These are phyloP conservation scores for Lichina pygmaea DNA, from an alignment of 495 filamentous ascomycete species.

Conservation along the genomic window DNA sequence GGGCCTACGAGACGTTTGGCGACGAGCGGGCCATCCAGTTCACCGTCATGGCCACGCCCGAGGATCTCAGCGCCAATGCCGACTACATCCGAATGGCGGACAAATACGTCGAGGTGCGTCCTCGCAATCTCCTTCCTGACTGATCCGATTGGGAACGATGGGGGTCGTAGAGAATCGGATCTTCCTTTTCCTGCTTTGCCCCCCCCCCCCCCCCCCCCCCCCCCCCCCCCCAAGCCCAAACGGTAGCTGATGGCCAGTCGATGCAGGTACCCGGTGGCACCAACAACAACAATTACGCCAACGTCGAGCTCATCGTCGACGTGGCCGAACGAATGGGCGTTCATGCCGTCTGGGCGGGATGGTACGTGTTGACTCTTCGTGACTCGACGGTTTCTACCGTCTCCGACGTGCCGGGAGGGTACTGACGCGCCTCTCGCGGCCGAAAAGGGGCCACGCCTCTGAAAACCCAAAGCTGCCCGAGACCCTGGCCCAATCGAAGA, in stretches of 20 bases:
- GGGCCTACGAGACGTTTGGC: conserved; percentile 98
- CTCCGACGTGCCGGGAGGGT: neutral
- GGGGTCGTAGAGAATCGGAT: neutral
- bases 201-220: neutral
- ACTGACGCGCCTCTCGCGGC: neutral
- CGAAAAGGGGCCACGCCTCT: conserved; percentile 72
- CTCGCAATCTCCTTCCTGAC: neutral
- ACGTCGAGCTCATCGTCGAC: conserved; percentile 97
- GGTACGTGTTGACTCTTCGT: conserved; percentile 24
- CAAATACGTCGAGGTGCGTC: conserved; percentile 80
- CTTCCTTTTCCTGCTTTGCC: neutral
- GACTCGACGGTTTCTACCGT: neutral
- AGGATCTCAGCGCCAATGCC: conserved; percentile 90
- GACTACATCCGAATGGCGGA: conserved; percentile 99
- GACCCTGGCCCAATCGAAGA: conserved; percentile 85
- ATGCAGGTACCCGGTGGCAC: conserved; percentile 70
- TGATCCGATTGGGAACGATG: neutral
- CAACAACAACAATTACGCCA: conserved; percentile 99
- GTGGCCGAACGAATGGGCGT: conserved; percentile 97
- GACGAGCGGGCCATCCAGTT: conserved; percentile 97
- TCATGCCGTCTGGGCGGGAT: conserved; percentile 97
- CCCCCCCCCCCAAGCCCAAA: too few relatives aligned
- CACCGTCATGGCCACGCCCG: conserved; percentile 98
- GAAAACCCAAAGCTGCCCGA: conserved; percentile 97
- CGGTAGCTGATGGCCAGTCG: too few relatives aligned